These are phyloP conservation scores for Bidens hawaiensis DNA, from an alignment of 140 eudicot species.

Conservation along the genomic window DNA sequence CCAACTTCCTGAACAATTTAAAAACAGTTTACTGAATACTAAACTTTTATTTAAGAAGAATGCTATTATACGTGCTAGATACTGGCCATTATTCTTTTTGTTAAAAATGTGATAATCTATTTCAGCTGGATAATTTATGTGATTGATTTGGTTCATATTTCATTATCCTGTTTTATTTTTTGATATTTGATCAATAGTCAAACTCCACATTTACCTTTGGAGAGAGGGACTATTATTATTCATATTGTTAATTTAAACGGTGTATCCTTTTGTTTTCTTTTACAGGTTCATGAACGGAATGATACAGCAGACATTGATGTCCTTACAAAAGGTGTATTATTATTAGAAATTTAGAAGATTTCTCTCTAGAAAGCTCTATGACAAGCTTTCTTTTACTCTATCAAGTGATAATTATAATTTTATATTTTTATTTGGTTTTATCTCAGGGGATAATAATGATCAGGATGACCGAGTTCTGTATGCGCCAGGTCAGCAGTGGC, in stretches of 20 bases:
- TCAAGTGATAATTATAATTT: slow-evolving; percentile 44
- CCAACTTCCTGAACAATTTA: no score
- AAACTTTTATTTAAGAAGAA: no score
- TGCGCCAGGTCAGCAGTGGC: slow-evolving; percentile 68
- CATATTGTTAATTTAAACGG: background rate
- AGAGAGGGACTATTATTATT: background rate
- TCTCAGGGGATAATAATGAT: slow-evolving; percentile 54
- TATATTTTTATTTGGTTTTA: background rate
- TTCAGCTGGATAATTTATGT: background rate
- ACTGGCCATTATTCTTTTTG: background rate
- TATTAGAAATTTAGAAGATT: background rate
- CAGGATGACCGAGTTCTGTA: slow-evolving; percentile 49
- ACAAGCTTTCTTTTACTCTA: background rate
- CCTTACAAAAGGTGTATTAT: slow-evolving; percentile 59
- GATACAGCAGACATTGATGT: slow-evolving; percentile 41
- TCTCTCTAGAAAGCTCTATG: background rate
- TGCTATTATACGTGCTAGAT: background rate
- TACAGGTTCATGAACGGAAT: slow-evolving; percentile 58
- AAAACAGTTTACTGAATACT: no score
- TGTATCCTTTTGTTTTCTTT: background rate
- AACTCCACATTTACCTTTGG: background rate
- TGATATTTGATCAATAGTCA: background rate
- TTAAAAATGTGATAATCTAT: background rate
- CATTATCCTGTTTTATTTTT: background rate
- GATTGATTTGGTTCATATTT: background rate